Evolutionary conservation across 495 filamentous ascomycete genomes (phyloP).

Genomic region (Aspergillus olivimuriae): DNA sequence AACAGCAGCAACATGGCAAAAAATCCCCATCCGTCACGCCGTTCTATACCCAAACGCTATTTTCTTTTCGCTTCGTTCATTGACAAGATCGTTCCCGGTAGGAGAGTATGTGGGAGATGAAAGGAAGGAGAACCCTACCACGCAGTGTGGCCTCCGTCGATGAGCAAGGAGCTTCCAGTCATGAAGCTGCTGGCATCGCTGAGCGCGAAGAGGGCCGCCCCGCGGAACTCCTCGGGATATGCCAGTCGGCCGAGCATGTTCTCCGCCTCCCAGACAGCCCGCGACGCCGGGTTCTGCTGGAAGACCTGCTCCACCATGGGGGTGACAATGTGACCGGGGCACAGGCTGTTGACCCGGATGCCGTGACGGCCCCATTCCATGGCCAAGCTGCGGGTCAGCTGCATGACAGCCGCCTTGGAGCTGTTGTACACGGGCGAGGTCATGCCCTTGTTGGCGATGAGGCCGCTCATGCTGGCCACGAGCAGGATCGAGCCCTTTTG

Average conservation of each 20-base stretch:
- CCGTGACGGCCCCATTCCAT: slow-evolving; percentile 68
- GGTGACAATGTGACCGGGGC: slow-evolving; percentile 66
- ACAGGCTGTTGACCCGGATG: slow-evolving; percentile 62
- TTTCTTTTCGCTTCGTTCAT: not conserved
- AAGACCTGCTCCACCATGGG: slow-evolving; percentile 67
- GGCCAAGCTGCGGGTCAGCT: slow-evolving; percentile 56
- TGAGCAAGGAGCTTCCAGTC: slow-evolving; percentile 56
- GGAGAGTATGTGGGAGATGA: no score
- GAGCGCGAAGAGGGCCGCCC: slow-evolving; percentile 54
- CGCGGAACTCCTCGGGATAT: slow-evolving; percentile 59
- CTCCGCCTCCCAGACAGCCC: slow-evolving; percentile 56
- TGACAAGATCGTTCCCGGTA: no score
- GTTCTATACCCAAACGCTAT: no score
- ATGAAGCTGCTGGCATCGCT: slow-evolving; percentile 66
- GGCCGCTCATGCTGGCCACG: slow-evolving; percentile 75
- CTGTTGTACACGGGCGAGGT: slow-evolving; percentile 63
- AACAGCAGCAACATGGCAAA: no score
- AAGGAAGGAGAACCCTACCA: no score
- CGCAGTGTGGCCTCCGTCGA: slow-evolving; percentile 60
- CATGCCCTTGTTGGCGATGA: slow-evolving; percentile 70
- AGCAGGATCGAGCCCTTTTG: slow-evolving; percentile 61
- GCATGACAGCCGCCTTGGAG: slow-evolving; percentile 63
- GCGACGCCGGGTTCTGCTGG: slow-evolving; percentile 52
- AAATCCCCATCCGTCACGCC: not conserved
- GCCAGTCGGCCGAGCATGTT: slow-evolving; percentile 65